phyloP scores from a whole-genome alignment of 2,329 filamentous ascomycete genomes.

The Leptographium radiaticola region DNA sequence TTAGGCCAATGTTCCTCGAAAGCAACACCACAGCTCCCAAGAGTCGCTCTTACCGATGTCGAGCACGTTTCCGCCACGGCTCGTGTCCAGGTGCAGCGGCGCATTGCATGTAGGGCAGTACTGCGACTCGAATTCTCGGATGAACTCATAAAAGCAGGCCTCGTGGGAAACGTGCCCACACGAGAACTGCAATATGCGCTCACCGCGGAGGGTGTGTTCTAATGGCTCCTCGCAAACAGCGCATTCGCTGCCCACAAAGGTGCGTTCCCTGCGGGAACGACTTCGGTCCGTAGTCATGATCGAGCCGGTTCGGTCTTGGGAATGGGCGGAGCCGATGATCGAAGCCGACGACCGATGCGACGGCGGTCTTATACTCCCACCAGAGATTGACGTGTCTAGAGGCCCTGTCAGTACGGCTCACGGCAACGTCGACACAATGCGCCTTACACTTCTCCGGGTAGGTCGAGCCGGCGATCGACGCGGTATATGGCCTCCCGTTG shows the following conservation, averaged over 20 bases:
- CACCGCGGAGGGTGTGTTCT: conserved; percentile 86
- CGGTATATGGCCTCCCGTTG: conserved; percentile 14
- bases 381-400: conserved; percentile 23
- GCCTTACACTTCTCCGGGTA: conserved; percentile 23
- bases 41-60: conserved; percentile 56
- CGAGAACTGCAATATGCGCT: conserved; percentile 89
- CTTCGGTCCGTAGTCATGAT: conserved; percentile 59
- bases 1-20: not conserved
- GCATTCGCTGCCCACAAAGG: conserved; percentile 89
- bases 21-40: no score
- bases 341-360: conserved; percentile 27
- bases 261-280: conserved; percentile 75
- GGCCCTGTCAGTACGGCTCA: not conserved
- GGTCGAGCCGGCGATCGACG: conserved; percentile 5
- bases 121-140: conserved; percentile 85
- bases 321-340: conserved; percentile 19
- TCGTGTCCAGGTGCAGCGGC: conserved; percentile 82
- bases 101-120: conserved; percentile 91
- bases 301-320: conserved; percentile 23
- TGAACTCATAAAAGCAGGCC: conserved; percentile 97
- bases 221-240: conserved; percentile 93
- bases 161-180: conserved; percentile 97
- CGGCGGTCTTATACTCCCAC: conserved; percentile 22
- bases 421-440: not conserved
- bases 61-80: conserved; percentile 80